Evolutionary conservation across 2,329 filamentous ascomycete genomes (phyloP), one percentile per base, ranked within the genome.

Genomic region (Orbilia blumenaviensis): DNA sequence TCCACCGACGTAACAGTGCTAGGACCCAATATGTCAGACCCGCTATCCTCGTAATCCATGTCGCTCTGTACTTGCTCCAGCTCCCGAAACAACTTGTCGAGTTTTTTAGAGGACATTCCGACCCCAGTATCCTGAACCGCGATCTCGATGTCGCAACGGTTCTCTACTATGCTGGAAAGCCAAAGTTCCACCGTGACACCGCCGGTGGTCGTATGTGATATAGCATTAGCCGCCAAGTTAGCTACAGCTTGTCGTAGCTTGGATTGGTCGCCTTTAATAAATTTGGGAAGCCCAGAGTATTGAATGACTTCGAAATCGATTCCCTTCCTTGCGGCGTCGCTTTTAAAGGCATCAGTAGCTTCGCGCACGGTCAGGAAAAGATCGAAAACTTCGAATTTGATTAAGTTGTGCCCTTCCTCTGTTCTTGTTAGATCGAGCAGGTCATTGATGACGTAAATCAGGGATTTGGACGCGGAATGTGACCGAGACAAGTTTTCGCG

Each of bases 391-490:
- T 96, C 93, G 68, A 94, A 90, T 79, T 93, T 94, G 80, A 94
- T 87, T 2, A 96, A 83, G 0, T 89, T 87, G 54, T 90, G 90
- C 0, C 93, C 93, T 81, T 94, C 91, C 81, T 96, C 93, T 0
- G 91, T 91, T 81, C 96, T 95, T 0, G 94, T 96, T 29, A 97
- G 84, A 81, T 97, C 93, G 0, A 97, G 85, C 0, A 97, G 85
- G 81, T 97, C 93, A 78, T 97, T 97, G 83, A 97, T 97, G 8
- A 96, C 93, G 81, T 96, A 96, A 3, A 97, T 94, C 25, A 97
- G 84, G 0, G 93, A 96, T 81, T 96, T 96, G 0, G 93, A 97
- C 2, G 93, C 93, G 0, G 93, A 96, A 81, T 97, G 92, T 0
- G 93, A 96, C 79, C 89, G 91, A 0, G 91, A 87, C 4, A 97